phyloP scores from a whole-genome alignment of 257 asterid genomes.

The Henckelia pumila region DNA sequence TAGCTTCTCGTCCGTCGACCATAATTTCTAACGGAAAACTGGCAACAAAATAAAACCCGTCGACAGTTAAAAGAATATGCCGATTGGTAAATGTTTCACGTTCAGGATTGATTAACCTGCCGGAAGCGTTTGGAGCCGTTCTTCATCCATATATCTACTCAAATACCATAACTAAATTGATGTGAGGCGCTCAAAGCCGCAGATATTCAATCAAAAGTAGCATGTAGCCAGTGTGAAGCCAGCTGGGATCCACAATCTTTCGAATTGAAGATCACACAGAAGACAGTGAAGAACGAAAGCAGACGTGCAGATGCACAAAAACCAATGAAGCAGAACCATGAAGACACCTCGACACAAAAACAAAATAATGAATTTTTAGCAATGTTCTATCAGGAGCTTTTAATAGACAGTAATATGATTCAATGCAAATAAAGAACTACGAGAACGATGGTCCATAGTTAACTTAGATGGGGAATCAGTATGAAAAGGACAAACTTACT shows the following conservation, averaged over 20 bases:
- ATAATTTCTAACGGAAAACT: neutral
- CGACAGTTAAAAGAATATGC: neutral
- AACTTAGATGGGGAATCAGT: conserved; percentile 20
- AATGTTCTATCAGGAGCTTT: conserved; percentile 27
- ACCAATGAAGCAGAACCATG: conserved; percentile 21
- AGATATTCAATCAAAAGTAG: conserved; percentile 71
- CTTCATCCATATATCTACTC: conserved; percentile 49
- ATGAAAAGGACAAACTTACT: conserved; percentile 45
- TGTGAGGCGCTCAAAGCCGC: conserved; percentile 60
- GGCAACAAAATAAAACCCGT: neutral
- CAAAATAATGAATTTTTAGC: conserved; percentile 71
- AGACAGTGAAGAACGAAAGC: conserved; percentile 75
- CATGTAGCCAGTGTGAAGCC: conserved; percentile 62
- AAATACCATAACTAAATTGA: conserved; percentile 52
- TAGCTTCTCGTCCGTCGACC: neutral
- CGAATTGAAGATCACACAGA: conserved; percentile 91
- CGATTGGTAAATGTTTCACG: conserved; percentile 16
- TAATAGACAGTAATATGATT: conserved; percentile 34
- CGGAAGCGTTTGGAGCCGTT: conserved; percentile 57
- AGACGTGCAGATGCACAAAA: conserved; percentile 72
- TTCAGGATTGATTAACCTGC: conserved; percentile 48
- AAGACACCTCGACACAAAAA: conserved; percentile 87
- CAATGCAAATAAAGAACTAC: conserved; percentile 29
- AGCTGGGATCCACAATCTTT: conserved; percentile 82
- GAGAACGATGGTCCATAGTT: conserved; percentile 23